phyloP scores from a whole-genome alignment of 495 filamentous ascomycete species.

The Hypomontagnella monticulosa region DNA sequence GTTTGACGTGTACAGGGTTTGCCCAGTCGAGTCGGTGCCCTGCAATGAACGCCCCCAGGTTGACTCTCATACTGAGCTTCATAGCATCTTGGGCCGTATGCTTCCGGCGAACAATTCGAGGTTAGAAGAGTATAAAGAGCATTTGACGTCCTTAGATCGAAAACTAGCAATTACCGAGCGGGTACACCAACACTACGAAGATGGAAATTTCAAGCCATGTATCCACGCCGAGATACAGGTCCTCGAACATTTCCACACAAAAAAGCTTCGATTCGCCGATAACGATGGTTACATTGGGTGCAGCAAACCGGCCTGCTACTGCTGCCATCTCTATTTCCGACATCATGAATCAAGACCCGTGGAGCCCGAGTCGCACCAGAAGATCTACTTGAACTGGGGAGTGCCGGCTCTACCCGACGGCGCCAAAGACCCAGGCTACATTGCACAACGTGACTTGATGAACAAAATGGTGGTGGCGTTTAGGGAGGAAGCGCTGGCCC shows the following conservation, averaged over 20 bases:
- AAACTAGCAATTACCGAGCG: slow-evolving; percentile 13
- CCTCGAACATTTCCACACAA: slow-evolving; percentile 32
- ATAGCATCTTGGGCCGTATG: slow-evolving; percentile 30
- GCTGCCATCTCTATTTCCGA: slow-evolving; percentile 48
- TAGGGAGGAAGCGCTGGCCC: slow-evolving; percentile 27
- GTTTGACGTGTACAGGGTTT: slow-evolving; percentile 17
- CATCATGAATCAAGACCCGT: slow-evolving; percentile 33
- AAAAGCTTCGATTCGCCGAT: slow-evolving; percentile 40
- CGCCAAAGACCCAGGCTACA: slow-evolving; percentile 8
- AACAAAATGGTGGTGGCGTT: slow-evolving; percentile 29
- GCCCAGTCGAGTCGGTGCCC: neutral
- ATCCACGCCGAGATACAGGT: slow-evolving; percentile 51
- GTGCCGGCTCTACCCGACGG: slow-evolving; percentile 19
- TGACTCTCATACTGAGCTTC: slow-evolving; percentile 23
- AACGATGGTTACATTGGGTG: slow-evolving; percentile 49
- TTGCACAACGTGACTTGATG: slow-evolving; percentile 9
- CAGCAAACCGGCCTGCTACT: slow-evolving; percentile 54
- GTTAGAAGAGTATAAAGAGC: slow-evolving; percentile 12
- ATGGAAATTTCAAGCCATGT: slow-evolving; percentile 25
- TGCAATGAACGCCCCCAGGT: slow-evolving; percentile 7
- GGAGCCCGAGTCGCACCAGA: slow-evolving; percentile 44
- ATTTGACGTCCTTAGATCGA: slow-evolving; percentile 12
- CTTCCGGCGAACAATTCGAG: neutral
- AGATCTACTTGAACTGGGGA: slow-evolving; percentile 52
- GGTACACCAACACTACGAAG: slow-evolving; percentile 49